phyloP scores from a whole-genome alignment of 495 filamentous ascomycete genomes.

The Podospora pseudocomata region DNA sequence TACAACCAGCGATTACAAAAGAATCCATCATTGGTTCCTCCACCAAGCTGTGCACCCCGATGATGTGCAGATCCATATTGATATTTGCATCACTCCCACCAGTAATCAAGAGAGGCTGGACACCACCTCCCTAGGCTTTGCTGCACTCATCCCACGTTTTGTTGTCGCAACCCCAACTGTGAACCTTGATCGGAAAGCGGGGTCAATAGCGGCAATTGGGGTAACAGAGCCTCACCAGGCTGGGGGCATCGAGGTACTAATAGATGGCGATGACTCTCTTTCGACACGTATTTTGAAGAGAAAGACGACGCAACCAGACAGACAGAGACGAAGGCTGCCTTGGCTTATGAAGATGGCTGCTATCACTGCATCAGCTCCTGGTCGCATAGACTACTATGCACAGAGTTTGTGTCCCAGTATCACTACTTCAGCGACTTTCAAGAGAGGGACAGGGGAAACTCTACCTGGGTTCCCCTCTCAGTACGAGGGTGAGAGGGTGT shows the following conservation, averaged over 20 bases:
- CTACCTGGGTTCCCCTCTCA: neutral
- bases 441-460: neutral
- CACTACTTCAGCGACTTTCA: neutral
- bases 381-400: neutral
- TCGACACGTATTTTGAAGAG: neutral
- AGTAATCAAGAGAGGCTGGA: neutral
- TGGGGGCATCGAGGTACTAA: neutral
- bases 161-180: neutral
- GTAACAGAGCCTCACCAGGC: neutral
- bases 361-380: neutral
- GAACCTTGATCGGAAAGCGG: neutral
- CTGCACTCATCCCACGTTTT: neutral
- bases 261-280: neutral
- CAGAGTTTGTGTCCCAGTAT: neutral
- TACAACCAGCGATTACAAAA: neutral
- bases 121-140: neutral
- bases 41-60: neutral
- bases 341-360: neutral
- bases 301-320: neutral
- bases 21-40: neutral
- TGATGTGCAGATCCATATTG: neutral
- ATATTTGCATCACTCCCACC: neutral
- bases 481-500: neutral
- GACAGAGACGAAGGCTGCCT: neutral
- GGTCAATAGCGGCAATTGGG: neutral